Conservation (phyloP, 768 basidiomycete species). For the Podaxis carcinomalis region DNA sequence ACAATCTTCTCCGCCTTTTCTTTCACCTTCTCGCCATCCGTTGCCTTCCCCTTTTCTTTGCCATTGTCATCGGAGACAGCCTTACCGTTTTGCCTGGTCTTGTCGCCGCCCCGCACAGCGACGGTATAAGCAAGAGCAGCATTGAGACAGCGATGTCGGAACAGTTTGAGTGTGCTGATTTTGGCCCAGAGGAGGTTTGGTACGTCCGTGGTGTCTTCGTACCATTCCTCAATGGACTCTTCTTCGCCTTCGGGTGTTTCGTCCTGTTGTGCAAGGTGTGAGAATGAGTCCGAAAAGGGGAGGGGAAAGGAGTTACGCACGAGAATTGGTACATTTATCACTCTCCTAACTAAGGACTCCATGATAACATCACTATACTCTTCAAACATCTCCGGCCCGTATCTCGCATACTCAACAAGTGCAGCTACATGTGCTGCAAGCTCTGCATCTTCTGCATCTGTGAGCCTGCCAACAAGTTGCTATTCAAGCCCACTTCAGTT, state of each 20-base stretch:
- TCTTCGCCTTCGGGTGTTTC: constrained; percentile 49
- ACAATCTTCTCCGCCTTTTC: constrained; percentile 64
- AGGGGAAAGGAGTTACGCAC: constrained; percentile 26
- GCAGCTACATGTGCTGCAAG: constrained; percentile 68
- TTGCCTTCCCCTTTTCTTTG: neutral
- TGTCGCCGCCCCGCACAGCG: neutral
- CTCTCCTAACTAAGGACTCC: constrained; percentile 61
- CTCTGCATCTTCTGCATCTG: constrained; percentile 36
- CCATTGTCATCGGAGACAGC: neutral
- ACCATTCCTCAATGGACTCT: constrained; percentile 60
- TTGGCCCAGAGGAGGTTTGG: constrained; percentile 60
- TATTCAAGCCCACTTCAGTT: constrained; percentile 21
- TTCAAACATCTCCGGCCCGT: constrained; percentile 73
- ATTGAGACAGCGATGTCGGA: constrained; percentile 68
- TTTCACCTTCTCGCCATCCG: neutral
- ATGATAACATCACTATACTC: constrained; percentile 71
- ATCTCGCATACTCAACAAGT: constrained; percentile 68
- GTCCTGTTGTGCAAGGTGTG: constrained; percentile 31
- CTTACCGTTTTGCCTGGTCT: neutral
- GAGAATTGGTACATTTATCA: constrained; percentile 57
- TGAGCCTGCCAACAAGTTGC: constrained; percentile 55
- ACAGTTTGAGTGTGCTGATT: constrained; percentile 73
- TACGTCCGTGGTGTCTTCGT: constrained; percentile 55
- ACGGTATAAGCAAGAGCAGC: neutral
- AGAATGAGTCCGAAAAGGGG: neutral